Base-by-base conservation (phyloP, 2,329 filamentous ascomycete genomes). In the Aureobasidium sp. region DNA sequence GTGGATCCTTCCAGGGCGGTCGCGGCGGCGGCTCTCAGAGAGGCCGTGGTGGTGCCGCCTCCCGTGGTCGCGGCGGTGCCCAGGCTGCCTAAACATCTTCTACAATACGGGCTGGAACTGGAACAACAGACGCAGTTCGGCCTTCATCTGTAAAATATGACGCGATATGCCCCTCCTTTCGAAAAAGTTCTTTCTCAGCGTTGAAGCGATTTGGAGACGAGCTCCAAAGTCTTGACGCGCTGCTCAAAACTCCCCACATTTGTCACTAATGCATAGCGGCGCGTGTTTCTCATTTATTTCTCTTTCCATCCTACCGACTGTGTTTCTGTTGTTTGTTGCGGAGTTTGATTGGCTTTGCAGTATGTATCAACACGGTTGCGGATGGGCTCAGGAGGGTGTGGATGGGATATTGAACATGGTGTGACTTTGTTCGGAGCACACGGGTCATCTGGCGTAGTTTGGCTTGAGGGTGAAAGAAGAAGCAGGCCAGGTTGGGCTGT, bases 1-100 rank as follows among this genome's bases (percentile, higher is more conserved):
- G 88, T 63, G 84, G 84, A 72, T 86, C 84, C 72, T 92, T 88
- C 77, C 79, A 82, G 63, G 80, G 87, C 66, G 85, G 86, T 49
- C 85, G 89, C 69, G 87, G 89, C 66, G 84, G 84, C 62, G 68
- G 64, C 53, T 62, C 59, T 14, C 66, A 66, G 59, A 79, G 81
- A 70, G 78, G 85, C 25, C 70, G 70, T 37, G 61, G 70, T 27
- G 70, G 72, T 45, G 82, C 67, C 44, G 63, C 67, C 61, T 64
- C 67, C 39, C 66, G 70, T n/a, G 68, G 67, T 48, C 64, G 67
- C 25, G 67, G 66, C 27, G 66, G 63, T 61, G 67, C 67, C 29
- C 67, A 67, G 39, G 65, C 64, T 31, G 65, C 66, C 37, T 67
- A 64, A 64, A 53, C 47, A 27, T 25, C n/a, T 31, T 42, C 31